phyloP scores from a whole-genome alignment of 2,329 filamentous ascomycete species.

The Chaetoscypha palmicola region DNA sequence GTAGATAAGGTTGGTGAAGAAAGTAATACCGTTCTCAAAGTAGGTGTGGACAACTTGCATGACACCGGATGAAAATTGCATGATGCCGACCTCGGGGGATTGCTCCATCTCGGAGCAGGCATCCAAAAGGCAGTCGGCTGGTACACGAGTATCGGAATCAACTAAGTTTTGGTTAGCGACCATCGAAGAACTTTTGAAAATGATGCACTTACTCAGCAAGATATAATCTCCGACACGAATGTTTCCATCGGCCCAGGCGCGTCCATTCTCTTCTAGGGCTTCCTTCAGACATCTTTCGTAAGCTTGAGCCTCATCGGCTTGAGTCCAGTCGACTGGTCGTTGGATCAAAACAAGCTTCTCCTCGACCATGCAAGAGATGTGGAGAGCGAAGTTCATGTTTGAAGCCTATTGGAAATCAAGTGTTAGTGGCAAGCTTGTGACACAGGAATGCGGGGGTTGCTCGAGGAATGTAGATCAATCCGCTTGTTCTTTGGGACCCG shows the following conservation, averaged over 20 bases:
- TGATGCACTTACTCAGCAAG: conserved; percentile 44
- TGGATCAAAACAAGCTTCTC: conserved; percentile 55
- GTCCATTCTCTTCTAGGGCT: conserved; percentile 52
- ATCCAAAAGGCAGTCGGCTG: conserved; percentile 69
- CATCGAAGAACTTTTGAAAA: conserved; percentile 17
- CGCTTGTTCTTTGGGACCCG: too few relatives aligned
- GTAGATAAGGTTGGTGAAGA: conserved; percentile 70
- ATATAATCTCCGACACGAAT: conserved; percentile 64
- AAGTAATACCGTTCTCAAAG: conserved; percentile 64
- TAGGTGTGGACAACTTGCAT: conserved; percentile 73
- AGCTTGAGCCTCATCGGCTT: conserved; percentile 58
- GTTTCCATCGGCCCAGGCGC: conserved; percentile 53
- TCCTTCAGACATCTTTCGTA: conserved; percentile 61
- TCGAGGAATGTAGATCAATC: too few relatives aligned
- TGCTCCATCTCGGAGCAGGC: conserved; percentile 78
- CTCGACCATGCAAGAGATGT: conserved; percentile 63
- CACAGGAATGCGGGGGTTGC: background rate
- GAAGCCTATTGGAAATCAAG: conserved; percentile 57
- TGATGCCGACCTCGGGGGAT: conserved; percentile 69
- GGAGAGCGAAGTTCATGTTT: conserved; percentile 66
- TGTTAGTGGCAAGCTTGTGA: conserved; percentile 18
- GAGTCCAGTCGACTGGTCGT: conserved; percentile 56
- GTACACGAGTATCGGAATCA: conserved; percentile 74
- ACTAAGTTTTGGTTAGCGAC: conserved; percentile 32
- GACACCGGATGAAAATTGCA: conserved; percentile 71